These are phyloP conservation scores for Pseudocercospora musae DNA, from an alignment of 2,329 filamentous ascomycete genomes.

Conservation along the genomic window DNA sequence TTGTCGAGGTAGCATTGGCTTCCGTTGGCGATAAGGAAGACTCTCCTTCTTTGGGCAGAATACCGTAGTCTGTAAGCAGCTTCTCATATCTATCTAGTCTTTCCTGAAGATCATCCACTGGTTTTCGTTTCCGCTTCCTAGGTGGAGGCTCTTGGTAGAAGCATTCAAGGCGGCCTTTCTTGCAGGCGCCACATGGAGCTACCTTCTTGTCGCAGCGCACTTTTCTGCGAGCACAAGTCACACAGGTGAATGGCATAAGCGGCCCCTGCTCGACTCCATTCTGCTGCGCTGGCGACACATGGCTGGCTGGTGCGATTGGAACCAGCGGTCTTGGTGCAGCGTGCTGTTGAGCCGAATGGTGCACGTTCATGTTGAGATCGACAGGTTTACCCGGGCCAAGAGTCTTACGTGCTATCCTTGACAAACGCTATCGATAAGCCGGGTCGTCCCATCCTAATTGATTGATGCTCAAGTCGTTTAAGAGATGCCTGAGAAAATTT, in stretches of 20 bases:
- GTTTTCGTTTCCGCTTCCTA: slow-evolving; percentile 40
- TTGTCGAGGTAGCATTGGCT: neutral
- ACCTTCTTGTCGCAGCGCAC: slow-evolving; percentile 37
- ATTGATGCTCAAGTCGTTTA: neutral
- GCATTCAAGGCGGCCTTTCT: slow-evolving; percentile 38
- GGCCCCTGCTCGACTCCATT: slow-evolving; percentile 8
- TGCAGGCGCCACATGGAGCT: slow-evolving; percentile 35
- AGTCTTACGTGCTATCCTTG: neutral
- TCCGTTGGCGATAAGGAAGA: neutral
- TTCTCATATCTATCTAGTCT: slow-evolving; percentile 41
- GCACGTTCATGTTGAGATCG: slow-evolving; percentile 7
- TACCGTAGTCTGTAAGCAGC: slow-evolving; percentile 37
- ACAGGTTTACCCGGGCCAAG: neutral
- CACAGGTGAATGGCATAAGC: slow-evolving; percentile 32
- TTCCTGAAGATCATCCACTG: slow-evolving; percentile 35
- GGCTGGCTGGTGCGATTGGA: slow-evolving; percentile 20
- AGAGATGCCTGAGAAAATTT: neutral
- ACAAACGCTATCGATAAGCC: neutral
- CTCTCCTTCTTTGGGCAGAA: slow-evolving; percentile 26
- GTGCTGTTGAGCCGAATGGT: neutral
- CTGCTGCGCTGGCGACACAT: slow-evolving; percentile 1
- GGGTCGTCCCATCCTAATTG: neutral
- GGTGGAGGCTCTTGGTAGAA: slow-evolving; percentile 41
- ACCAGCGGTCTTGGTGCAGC: slow-evolving; percentile 9
- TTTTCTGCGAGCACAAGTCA: slow-evolving; percentile 38